Evolutionary conservation across 192 early-diverging fungal species (phyloP).

Genomic region (Backusella sp.): DNA sequence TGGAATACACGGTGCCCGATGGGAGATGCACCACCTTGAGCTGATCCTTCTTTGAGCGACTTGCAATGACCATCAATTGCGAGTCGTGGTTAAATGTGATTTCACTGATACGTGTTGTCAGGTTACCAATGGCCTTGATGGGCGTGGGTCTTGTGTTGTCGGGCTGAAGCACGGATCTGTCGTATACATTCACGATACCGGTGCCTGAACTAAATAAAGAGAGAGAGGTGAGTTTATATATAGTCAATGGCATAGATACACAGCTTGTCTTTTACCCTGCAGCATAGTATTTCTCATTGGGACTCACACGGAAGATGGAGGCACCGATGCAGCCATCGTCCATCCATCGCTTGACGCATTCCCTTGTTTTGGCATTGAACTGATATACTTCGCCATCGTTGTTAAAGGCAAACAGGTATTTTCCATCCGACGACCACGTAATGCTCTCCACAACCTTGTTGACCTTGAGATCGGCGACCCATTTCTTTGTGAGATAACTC

Average conservation of each 20-base stretch:
- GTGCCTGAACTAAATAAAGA: slow-evolving; percentile 59
- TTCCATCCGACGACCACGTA: slow-evolving; percentile 79
- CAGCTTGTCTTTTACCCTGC: slow-evolving; percentile 61
- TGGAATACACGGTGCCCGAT: slow-evolving; percentile 77
- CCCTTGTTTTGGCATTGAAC: slow-evolving; percentile 78
- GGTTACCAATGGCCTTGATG: slow-evolving; percentile 75
- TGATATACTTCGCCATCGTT: slow-evolving; percentile 86
- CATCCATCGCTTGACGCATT: slow-evolving; percentile 74
- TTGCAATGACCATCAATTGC: slow-evolving; percentile 79
- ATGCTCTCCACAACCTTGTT: slow-evolving; percentile 74
- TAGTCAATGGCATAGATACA: background rate
- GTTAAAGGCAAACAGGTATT: slow-evolving; percentile 75
- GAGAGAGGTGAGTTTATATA: background rate
- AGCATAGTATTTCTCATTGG: slow-evolving; percentile 75
- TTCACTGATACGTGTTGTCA: slow-evolving; percentile 78
- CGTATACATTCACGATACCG: slow-evolving; percentile 93
- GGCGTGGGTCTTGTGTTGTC: slow-evolving; percentile 53
- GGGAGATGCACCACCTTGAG: slow-evolving; percentile 84
- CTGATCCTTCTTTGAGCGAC: slow-evolving; percentile 70
- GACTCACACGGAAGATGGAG: slow-evolving; percentile 66
- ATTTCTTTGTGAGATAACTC: slow-evolving; percentile 77
- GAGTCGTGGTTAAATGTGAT: slow-evolving; percentile 86
- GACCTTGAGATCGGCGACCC: slow-evolving; percentile 88
- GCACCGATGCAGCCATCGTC: slow-evolving; percentile 85
- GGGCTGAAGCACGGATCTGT: slow-evolving; percentile 49